Base-by-base conservation (phyloP, 2,329 filamentous ascomycete genomes). In the Botrytis fragariae region DNA sequence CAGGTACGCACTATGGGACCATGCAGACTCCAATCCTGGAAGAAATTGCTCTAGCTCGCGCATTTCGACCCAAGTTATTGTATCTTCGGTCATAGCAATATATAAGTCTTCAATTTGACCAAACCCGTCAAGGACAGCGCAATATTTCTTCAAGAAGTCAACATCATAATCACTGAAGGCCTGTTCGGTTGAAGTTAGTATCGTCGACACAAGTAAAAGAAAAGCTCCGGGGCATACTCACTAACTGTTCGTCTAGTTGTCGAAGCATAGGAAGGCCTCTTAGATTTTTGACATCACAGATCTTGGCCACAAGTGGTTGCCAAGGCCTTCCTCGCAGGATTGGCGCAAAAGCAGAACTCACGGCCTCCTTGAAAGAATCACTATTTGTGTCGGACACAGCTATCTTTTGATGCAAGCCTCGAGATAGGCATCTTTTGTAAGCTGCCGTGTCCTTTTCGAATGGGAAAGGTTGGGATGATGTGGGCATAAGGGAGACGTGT, bases 391-490 rank as follows among this genome's bases (percentile, higher is more conserved):
- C 87, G 61, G 84, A 83, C 20, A 90, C 84, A 14, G 85, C 86
- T 29, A 90, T 83, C 81, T 88, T 86, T 74, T 86, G 86, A 76
- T 90, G 88, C 62, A 90, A 83, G 4, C 88, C 88, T 25, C 88
- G 86, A 22, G 88, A 90, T 7, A 90, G 82, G 62, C 87, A 89
- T 61, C 88, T 84, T 78, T 89, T 89, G 80, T 90, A 90, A 6
- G 88, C 87, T 59, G 84, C 86, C 22, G 88, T 89, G 76, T 89
- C 87, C 78, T 88, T 88, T 80, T 90, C 88, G 78, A 90, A 90
- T 0, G 88, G 88, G 75, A 89, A 89, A 7, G 87, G 86, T 72
- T 87, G 85, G 48, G 84, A 84, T 20, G 83, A 83, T 64, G 84
- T 86, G 6, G 88, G 88, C 54, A 90, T 83, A 20, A 90, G 83